phyloP scores from a whole-genome alignment of 768 basidiomycete genomes.

The Chiua virens region DNA sequence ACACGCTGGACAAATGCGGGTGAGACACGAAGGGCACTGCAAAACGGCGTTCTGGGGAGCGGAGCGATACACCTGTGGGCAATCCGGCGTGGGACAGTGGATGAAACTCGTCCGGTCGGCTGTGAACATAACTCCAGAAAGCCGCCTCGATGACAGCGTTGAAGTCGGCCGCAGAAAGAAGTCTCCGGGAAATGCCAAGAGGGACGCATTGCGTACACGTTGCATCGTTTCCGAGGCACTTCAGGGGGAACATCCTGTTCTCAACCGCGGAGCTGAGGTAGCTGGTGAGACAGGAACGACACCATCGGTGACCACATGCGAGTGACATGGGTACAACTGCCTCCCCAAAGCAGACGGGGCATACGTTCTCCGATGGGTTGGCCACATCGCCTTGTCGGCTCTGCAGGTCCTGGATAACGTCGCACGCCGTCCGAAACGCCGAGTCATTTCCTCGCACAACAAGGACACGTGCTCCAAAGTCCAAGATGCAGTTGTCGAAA shows the following conservation, averaged over 20 bases:
- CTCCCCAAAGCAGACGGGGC: constrained; percentile 71
- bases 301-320: constrained; percentile 68
- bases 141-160: constrained; percentile 56
- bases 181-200: constrained; percentile 45
- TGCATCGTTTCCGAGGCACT: constrained; percentile 65
- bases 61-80: constrained; percentile 67
- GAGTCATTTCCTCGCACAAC: constrained; percentile 55
- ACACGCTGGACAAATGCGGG: constrained; percentile 68
- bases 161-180: constrained; percentile 55
- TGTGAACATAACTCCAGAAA: constrained; percentile 59
- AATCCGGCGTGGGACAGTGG: constrained; percentile 81
- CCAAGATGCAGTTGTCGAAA: constrained; percentile 53
- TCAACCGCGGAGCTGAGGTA: constrained; percentile 62
- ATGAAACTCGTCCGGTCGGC: constrained; percentile 61
- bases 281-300: constrained; percentile 55
- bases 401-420: constrained; percentile 42
- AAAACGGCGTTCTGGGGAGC: constrained; percentile 49
- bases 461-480: constrained; percentile 43
- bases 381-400: constrained; percentile 29
- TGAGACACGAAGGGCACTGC: constrained; percentile 70
- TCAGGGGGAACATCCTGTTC: constrained; percentile 65
- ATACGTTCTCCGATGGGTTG: constrained; percentile 31
- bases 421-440: constrained; percentile 34
- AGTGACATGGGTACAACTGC: constrained; percentile 52
- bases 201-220: constrained; percentile 59